Evolutionary conservation across 2,329 filamentous ascomycete genomes (phyloP), one percentile per base, ranked within the genome.

Genomic region (Pseudogymnoascus pannorum): DNA sequence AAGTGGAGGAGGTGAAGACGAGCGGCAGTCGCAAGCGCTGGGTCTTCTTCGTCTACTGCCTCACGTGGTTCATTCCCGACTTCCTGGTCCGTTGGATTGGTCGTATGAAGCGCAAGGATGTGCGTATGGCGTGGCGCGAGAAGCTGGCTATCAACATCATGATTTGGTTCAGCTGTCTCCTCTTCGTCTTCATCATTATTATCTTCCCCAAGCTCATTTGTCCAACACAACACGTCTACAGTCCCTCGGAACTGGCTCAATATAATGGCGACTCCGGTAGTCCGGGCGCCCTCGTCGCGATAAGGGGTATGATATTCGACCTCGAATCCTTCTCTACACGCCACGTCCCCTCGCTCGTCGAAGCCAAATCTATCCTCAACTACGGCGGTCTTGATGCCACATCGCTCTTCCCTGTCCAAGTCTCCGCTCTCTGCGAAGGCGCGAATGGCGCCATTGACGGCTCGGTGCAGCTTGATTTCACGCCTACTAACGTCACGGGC

Each of bases 81-180:
- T 89, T 91, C 57, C 67, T 89, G 2, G 84, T 99, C 14, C 83
- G 83, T 12, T 87, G 81, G 63, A 71, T 97, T 62, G 94, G 94
- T 26, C 89, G 93, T 18, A 99, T 99, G 94, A 95, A 96, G 76
- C 87, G 94, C 60, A 93, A 92, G 1, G 94, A 99, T 75, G 91
- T 99, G 7, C 89, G 94, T 20, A 89, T 97, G 85, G 94, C 94
- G 0, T 99, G 94, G 94, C 85, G 94, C 74, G 94, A 99, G 71
- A 99, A 99, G 80, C 74, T 99, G 63, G 93, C 94, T 60, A 99
- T 99, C 81, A 99, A 99, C 78, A 81, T 99, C 73, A 82, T 97
- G 71, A 99, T 99, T 72, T 99, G 95, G 94, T 78, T 93, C 62
- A 84, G 82, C 72, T 97, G 93, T 76, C 78, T 77, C 14, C 75